Base-by-base conservation (phyloP, 768 basidiomycete species). In the Infundibulicybe gibba region DNA sequence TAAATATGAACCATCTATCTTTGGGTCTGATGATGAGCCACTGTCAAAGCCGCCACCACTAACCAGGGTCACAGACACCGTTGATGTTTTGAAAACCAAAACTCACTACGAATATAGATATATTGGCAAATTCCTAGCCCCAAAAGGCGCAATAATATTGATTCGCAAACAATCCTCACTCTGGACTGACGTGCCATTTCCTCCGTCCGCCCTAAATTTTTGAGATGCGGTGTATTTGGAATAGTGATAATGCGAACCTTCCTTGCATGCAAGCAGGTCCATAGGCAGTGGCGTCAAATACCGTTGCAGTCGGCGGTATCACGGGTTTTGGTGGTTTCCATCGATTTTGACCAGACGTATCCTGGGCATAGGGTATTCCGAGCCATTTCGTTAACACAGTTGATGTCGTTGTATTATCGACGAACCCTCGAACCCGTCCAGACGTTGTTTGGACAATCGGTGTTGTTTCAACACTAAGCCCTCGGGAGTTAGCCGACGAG, bases 141-240 rank as follows among this genome's bases (percentile, higher is more conserved):
- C 61, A 25, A 54, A 43, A 6, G 72, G 73, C 31, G 67, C 65
- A 54, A 72, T 72, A 15, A 75, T 59, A 48, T 72, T 72, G 37
- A 75, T 62, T 11, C 65, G 58, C 11, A 75, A 58, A 48, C 71
- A 75, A 49, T 72, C 72, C 60, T 63, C 58, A 42, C 61, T 63
- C 37, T 72, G 73, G 13, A 71, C 56, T 11, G 55, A 52, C 0
- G 62, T 67, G 14, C 62, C 64, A 46, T 62, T 64, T 6, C 65
- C 65, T 14, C 65, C 64, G 49, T 64, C 57, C 5, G 56, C 60
- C 33, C 62, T 64, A 47, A 45, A 40, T 11, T 14, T 34, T 32
- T 37, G 8, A 20, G 32, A 40, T 5, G 40, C 13, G 14, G 43
- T 17, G n/a, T 8, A 19, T 12, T 20, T 31, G 21, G 19, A 25